These are phyloP conservation scores for Hapsidospora chrysogenum DNA, from an alignment of 495 filamentous ascomycete genomes.

Conservation along the genomic window DNA sequence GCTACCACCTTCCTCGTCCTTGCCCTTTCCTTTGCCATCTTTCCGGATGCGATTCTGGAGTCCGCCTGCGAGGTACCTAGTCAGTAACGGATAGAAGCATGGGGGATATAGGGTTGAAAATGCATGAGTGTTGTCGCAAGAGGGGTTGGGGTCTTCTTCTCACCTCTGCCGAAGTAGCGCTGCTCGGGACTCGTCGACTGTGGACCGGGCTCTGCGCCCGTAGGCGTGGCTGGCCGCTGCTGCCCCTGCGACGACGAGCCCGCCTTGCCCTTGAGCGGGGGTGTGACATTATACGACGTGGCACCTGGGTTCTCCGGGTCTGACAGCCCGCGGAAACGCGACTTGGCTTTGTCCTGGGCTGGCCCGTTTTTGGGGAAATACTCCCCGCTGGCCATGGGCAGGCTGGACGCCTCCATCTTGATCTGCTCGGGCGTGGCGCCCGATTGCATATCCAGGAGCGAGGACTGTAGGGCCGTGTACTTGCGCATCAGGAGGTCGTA, in stretches of 20 bases:
- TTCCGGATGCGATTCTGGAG: slow-evolving; percentile 38
- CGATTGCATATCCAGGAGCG: slow-evolving; percentile 17
- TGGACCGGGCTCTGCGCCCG: neutral
- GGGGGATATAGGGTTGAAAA: too few relatives aligned
- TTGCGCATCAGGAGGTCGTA: slow-evolving; percentile 23
- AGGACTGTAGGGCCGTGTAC: slow-evolving; percentile 19
- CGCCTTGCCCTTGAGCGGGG: slow-evolving; percentile 10
- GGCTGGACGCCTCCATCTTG: slow-evolving; percentile 1
- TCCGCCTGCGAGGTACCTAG: slow-evolving; percentile 27
- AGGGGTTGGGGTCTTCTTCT: slow-evolving; percentile 11
- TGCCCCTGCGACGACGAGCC: too few relatives aligned
- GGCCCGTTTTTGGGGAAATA: slow-evolving; percentile 3
- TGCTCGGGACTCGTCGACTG: slow-evolving; percentile 21
- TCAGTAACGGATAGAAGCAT: too few relatives aligned
- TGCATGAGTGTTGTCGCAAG: slow-evolving; percentile 14
- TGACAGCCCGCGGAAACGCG: slow-evolving; percentile 14
- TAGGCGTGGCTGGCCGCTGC: slow-evolving; percentile 5
- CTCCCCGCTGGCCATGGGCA: neutral
- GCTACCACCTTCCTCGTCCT: slow-evolving; percentile 7
- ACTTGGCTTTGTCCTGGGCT: slow-evolving; percentile 1
- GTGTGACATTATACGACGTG: slow-evolving; percentile 15
- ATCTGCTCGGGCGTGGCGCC: slow-evolving; percentile 6
- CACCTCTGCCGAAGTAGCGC: slow-evolving; percentile 27
- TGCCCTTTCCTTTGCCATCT: slow-evolving; percentile 30
- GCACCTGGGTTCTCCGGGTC: slow-evolving; percentile 17